Evolutionary conservation across 805 yeast species (phyloP), one percentile per base, ranked within the genome.

Genomic region (Jamesozyma hellenica): DNA sequence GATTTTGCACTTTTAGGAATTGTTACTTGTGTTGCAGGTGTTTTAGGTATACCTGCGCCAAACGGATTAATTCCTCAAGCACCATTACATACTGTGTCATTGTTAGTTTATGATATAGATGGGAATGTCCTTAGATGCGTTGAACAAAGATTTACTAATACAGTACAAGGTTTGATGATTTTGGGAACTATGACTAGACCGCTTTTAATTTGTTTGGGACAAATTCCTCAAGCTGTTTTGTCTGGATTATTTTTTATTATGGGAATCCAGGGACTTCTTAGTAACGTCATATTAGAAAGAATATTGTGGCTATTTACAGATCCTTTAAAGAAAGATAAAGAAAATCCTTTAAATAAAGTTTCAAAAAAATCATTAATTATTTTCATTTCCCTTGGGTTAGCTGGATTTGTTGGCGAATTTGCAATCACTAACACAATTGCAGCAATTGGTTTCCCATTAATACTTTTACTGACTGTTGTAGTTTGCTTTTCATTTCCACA

Each of bases 51-150:
- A 2, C 98, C 97, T 0, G 87, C 96, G 2, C 97, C 97, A 0
- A 92, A 92, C 61, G 98, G 98, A 0, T 67, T 90, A 26, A 90
- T 90, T 33, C 98, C 98, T 1, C 98, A 90, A 59, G 97, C 98
- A 0, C 97, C 97, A 2, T 56, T 92, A 28, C 98, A 90, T 51
- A 87, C 97, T 0, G 74, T 72, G 32, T 75, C 95, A 0, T 61
- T 90, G 25, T 72, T 85, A 32, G 77, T 82, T 1, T 42, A 39
- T 26, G 57, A 54, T 35, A 41, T 36, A 15, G 46, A 51, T 9
- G 56, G 43, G 39, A 35, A 60, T 14, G 66, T 74, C 1, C 54
- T 65, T 1, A 61, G 73, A 3, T 87, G 88, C 9, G 94, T 92
- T 4, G 98, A 90, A 55, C 98, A 90, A 57, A 62, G 98, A 33